phyloP scores from a whole-genome alignment of 129 eudicot species.

The Artemisia annua region DNA sequence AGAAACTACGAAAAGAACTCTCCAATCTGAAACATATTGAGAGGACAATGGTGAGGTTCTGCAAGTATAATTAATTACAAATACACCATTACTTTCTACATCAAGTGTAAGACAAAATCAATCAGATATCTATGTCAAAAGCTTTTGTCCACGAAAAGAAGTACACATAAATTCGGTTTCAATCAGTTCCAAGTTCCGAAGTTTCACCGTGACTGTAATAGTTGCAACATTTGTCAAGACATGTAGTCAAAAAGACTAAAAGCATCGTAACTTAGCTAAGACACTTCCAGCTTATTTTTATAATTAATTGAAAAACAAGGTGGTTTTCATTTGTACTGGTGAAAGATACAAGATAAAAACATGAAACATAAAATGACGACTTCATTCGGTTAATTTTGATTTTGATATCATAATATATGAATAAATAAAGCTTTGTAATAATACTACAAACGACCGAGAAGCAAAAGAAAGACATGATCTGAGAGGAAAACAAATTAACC shows the following conservation, averaged over 20 bases:
- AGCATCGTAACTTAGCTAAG: slow-evolving; percentile 7
- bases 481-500: neutral
- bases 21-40: slow-evolving; percentile 57
- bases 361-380: neutral
- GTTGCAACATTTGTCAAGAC: neutral
- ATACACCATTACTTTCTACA: slow-evolving; percentile 6
- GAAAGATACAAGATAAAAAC: neutral
- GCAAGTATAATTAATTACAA: neutral
- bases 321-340: neutral
- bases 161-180: too few species aligned
- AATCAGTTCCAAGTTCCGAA: too few species aligned
- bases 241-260: neutral
- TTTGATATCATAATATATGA: neutral
- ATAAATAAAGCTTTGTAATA: neutral
- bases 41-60: slow-evolving; percentile 1
- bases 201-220: neutral
- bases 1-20: slow-evolving; percentile 90
- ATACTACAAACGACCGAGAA: neutral
- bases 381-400: neutral
- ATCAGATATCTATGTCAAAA: neutral
- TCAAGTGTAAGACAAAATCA: neutral
- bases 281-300: neutral
- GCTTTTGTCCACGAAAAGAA: too few species aligned
- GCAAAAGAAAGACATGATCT: neutral
- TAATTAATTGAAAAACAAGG: neutral